A percentile compares a stretch with the other conserved stretches of the same genome.
Evolutionary conservation across 2,329 filamentous ascomycete genomes (phyloP).

Genomic region (Coniella vitis): DNA sequence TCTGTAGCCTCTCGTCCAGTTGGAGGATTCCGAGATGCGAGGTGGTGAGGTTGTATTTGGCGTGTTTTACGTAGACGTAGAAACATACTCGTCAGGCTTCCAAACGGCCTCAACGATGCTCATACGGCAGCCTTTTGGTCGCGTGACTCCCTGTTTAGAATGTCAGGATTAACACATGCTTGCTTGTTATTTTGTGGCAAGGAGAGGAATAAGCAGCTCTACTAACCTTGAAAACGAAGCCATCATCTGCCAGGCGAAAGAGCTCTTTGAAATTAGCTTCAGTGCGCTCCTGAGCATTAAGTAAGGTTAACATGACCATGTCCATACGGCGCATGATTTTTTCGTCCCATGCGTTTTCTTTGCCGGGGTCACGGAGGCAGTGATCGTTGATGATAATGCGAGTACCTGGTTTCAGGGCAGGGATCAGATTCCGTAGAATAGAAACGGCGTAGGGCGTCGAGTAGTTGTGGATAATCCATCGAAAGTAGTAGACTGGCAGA

Average conservation of each 20-base stretch:
- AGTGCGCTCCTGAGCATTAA: conserved; percentile 38
- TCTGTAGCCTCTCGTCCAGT: not conserved
- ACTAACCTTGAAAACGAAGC: conserved; percentile 31
- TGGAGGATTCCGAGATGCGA: not conserved
- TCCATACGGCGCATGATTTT: conserved; percentile 35
- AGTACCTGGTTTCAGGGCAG: conserved; percentile 48
- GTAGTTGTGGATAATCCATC: conserved; percentile 57
- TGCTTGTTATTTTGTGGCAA: too few species aligned
- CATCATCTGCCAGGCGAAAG: conserved; percentile 30
- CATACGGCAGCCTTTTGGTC: conserved; percentile 25
- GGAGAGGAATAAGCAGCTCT: not conserved
- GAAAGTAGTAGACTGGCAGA: conserved; percentile 44
- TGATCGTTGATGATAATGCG: conserved; percentile 37
- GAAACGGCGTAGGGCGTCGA: conserved; percentile 44
- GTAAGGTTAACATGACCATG: conserved; percentile 35
- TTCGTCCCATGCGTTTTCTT: conserved; percentile 29
- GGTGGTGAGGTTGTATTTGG: not conserved
- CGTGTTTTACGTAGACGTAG: not conserved
- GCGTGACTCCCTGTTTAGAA: conserved; percentile 20
- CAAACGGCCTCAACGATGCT: conserved; percentile 32
- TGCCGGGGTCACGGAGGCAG: conserved; percentile 28
- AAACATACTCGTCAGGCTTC: conserved; percentile 16
- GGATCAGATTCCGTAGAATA: conserved; percentile 44
- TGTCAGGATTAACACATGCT: not conserved
- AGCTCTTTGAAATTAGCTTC: conserved; percentile 35